These are phyloP conservation scores for Sanghuangporus baumii DNA, from an alignment of 1,284 basidiomycete species.

Conservation along the genomic window DNA sequence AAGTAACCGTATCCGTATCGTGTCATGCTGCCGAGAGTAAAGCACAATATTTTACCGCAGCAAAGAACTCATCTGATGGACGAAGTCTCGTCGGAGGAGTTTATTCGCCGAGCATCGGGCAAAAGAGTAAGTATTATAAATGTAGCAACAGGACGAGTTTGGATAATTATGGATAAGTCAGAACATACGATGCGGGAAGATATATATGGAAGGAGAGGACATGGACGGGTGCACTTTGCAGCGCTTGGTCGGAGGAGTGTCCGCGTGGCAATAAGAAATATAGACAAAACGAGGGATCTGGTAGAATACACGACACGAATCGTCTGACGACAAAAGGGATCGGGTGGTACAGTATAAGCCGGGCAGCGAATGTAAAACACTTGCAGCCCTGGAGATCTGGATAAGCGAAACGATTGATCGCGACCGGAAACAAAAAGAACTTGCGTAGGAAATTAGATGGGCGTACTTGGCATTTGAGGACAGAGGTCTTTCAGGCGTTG, in stretches of 20 bases:
- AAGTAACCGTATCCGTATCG: not conserved
- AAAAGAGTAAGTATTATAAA: too few relatives aligned
- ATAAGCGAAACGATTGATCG: not conserved
- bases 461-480: not conserved
- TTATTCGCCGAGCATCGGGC: not conserved
- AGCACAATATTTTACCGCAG: not conserved
- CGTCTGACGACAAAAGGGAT: not conserved
- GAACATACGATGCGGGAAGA: not conserved
- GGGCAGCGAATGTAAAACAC: not conserved
- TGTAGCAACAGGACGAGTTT: too few relatives aligned
- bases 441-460: not conserved
- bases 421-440: not conserved
- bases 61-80: not conserved
- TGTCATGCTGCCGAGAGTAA: not conserved
- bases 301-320: too few relatives aligned
- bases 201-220: not conserved
- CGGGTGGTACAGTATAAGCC: not conserved
- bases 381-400: not conserved
- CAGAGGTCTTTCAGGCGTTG: too few relatives aligned
- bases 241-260: not conserved
- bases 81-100: not conserved
- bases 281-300: not conserved
- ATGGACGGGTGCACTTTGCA: not conserved
- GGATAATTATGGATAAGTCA: not conserved
- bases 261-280: not conserved